Base-by-base conservation (phyloP, 129 eudicot species). In the Chrysanthemum seticuspe region DNA sequence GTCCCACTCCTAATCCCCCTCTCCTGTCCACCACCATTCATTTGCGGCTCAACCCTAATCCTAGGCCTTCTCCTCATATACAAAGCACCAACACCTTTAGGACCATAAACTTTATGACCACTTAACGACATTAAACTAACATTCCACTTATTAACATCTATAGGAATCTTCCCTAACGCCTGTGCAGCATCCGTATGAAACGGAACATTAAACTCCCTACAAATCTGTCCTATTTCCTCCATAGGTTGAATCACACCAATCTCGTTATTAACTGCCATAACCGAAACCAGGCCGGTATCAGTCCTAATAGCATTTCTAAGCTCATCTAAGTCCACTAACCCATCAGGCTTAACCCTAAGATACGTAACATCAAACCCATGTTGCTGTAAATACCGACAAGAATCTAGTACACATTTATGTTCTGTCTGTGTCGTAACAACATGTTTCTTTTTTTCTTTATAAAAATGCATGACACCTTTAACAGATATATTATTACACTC, bases 11-110 rank as follows among this genome's bases (percentile, higher is more conserved):
- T 66, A n/a, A 94, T 90, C 62, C 97, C 96, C 19, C 99, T 76
- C 75, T 94, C 99, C 78, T 94, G 99, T n/a, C 99, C 99, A 61
- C 99, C 99, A 9, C 99, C 99, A 59, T 90, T 94, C 99, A 94
- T 94, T 67, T 94, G 99, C 0, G 99, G 91, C 85, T 94, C 97
- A 51, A 94, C 97, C 51, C 99, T 76, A 71, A 94, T 86, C 53
- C 99, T 71, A 0, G 99, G 99, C 52, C 99, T 71, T 6, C 99
- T 80, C 64, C 96, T 77, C 93, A 90, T 94, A 53, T 90, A 94
- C 89, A 94, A 54, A 64, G 97, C 99, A 10, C 99, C 99, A 67
- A 94, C 79, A 1, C 99, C 99, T 18, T 94, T 94, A 0, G 99
- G 99, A 6, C 97, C 97, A 25, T 90, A 94, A 25, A 94, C 85